Evolutionary conservation across 176 grass and related monocot genomes (phyloP), one percentile per base, ranked within the genome.

Genomic region (Typha latifolia): DNA sequence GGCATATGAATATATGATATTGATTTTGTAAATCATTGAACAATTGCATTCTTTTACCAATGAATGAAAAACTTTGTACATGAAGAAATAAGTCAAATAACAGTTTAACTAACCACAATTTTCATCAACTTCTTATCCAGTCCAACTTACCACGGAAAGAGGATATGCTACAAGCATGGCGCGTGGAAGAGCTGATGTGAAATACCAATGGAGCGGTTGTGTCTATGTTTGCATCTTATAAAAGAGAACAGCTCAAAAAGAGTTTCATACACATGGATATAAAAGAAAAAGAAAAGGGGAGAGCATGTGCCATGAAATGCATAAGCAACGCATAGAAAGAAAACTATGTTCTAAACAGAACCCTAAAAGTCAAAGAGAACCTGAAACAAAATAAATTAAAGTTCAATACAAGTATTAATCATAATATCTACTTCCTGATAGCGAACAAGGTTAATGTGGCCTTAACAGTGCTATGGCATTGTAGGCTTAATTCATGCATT

Each of bases 121-220:
- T 57, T 16, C 52, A 57, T 57, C 10, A 21, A 20, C 52, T 18
- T 37, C 5, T 37, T 57, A 9, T 20, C 4, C 20, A 18, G 15
- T 57, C 4, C 19, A 20, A 66, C 81, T 90, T 74, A 99, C 89
- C 79, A 99, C 61, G 55, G 81, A 90, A 80, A 99, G 85, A 78
- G 94, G 94, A 84, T 87, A 99, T 18, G 86, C 88, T 48, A 93
- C 64, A 78, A 99, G 81, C 83, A 99, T 77, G 55, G 89, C 78
- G 47, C 89, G 86, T 23, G 94, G 94, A 79, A 99, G 86, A 49
- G 83, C 94, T 65, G 94, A 99, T 56, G 79, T 93, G 77, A 99
- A 99, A 73, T 99, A 99, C 94, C 94, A 99, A 78, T 99, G 86
- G 72, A 90, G 61, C 4, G 94, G 73, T 68, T 90, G 83, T 43